Evolutionary conservation across 2,329 filamentous ascomycete species (phyloP).

Genomic region (Pseudogymnoascus sp.): DNA sequence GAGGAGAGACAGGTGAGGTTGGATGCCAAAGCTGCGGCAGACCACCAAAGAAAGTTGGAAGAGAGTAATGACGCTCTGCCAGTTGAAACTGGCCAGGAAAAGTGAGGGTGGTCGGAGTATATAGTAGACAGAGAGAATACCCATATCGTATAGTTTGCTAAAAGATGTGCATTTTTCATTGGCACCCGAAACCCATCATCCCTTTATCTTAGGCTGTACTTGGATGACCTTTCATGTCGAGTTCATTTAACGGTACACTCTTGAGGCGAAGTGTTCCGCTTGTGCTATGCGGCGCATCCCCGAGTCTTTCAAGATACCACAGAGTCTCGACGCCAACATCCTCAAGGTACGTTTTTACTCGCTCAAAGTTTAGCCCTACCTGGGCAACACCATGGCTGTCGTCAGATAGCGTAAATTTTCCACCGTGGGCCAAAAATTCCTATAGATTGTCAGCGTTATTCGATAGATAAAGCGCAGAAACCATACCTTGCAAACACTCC

Average conservation of each 20-base stretch:
- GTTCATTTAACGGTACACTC: background rate
- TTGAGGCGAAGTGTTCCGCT: background rate
- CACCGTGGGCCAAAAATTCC: conserved; percentile 65
- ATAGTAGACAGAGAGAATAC: background rate
- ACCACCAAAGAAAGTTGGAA: conserved; percentile 20
- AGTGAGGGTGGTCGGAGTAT: background rate
- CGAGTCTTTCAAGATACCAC: conserved; percentile 30
- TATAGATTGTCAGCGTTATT: conserved; percentile 25
- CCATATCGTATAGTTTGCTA: background rate
- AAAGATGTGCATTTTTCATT: background rate
- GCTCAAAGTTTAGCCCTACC: conserved; percentile 73
- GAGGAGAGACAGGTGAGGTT: conserved; percentile 39
- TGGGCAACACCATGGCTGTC: conserved; percentile 88
- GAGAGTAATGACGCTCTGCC: background rate
- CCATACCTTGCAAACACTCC: conserved; percentile 65
- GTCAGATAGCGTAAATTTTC: conserved; percentile 84
- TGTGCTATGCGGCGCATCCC: background rate
- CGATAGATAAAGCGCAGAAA: conserved; percentile 9
- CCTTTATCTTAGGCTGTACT: background rate
- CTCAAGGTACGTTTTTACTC: conserved; percentile 61
- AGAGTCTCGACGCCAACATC: conserved; percentile 55
- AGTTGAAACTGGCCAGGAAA: background rate
- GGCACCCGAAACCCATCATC: background rate
- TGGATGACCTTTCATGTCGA: background rate
- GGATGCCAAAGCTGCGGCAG: conserved; percentile 23